Base-by-base conservation (phyloP, 495 filamentous ascomycete genomes). In the Copromyces sp. region DNA sequence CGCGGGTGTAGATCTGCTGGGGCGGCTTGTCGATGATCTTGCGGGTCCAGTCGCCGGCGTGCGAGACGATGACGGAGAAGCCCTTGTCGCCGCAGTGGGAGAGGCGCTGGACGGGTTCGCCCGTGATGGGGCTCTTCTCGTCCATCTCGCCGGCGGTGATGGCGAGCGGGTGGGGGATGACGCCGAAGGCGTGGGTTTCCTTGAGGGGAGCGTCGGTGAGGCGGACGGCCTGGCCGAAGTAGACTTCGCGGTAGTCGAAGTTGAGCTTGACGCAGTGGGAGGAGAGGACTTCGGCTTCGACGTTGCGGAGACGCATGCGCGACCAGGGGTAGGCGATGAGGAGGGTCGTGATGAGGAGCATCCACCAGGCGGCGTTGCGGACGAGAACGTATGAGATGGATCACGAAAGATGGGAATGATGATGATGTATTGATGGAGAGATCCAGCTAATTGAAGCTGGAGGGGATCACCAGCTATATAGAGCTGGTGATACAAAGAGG, bases 111-210 rank as follows among this genome's bases (percentile, higher is more conserved):
- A 89, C 82, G 45, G 80, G 73, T 71, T 89, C 87, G 39, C 16
- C 45, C 41, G 35, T 39, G 17, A 35, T 3, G 68, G 17, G 0
- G 61, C 29, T 72, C 16, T 37, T 68, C 4, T 71, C 42, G 11
- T n/a, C 41, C 2, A 37, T 37, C 1, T 69, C 32, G 45, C 20
- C 29, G 0, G 47, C 9, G 44, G 73, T 53, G 29, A 53, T 29
- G n/a, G 38, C 39, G 74, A 77, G 45, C 71, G 59, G 82, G 73
- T 84, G 82, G 41, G 89, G 88, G 76, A 95, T 92, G 32, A 90
- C 90, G 24, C 92, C 93, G 75, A 96, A 96, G 9, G 90, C 87
- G 81, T 96, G 93, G 87, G 90, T 93, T 83, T 96, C 93, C 14
- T 83, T 86, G 70, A 95, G 81, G 0, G 90, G 90, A 17, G 83